These are phyloP conservation scores for Dactylis glomerata DNA, from an alignment of 176 grass and related monocot genomes.

Conservation along the genomic window DNA sequence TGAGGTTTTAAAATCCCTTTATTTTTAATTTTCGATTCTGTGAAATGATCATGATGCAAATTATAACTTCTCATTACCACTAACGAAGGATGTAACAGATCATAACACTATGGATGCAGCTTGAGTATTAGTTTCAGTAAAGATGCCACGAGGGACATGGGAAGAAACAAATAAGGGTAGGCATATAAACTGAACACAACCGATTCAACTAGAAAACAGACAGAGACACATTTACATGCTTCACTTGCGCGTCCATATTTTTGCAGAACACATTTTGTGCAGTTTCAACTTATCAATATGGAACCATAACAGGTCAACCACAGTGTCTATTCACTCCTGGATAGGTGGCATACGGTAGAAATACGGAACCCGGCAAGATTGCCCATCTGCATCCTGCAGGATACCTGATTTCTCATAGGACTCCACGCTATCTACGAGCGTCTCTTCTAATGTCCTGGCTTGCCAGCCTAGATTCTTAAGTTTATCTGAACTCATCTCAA, in stretches of 20 bases:
- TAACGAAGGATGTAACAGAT: neutral
- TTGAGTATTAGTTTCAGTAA: neutral
- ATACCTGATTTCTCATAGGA: conserved; percentile 31
- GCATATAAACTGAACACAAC: neutral
- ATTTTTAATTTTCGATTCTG: too few relatives aligned
- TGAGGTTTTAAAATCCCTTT: too few relatives aligned
- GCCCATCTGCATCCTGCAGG: conserved; percentile 7
- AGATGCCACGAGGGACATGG: neutral
- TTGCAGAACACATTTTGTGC: neutral
- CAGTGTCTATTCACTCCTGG: neutral
- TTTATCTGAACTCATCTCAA: conserved; percentile 24
- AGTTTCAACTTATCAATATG: neutral
- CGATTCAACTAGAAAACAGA: neutral
- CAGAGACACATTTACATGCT: neutral
- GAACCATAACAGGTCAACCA: neutral
- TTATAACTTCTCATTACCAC: too few relatives aligned
- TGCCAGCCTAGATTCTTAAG: conserved; percentile 42
- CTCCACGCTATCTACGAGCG: conserved; percentile 16
- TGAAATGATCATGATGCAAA: too few relatives aligned
- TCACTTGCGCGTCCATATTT: neutral
- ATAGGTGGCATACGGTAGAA: neutral
- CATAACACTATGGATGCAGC: neutral
- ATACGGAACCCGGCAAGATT: neutral
- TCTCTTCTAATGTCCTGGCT: conserved; percentile 32
- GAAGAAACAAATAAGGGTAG: neutral